Conservation (phyloP, 2,329 filamentous ascomycete genomes). For the Raffaelea albimanens region DNA sequence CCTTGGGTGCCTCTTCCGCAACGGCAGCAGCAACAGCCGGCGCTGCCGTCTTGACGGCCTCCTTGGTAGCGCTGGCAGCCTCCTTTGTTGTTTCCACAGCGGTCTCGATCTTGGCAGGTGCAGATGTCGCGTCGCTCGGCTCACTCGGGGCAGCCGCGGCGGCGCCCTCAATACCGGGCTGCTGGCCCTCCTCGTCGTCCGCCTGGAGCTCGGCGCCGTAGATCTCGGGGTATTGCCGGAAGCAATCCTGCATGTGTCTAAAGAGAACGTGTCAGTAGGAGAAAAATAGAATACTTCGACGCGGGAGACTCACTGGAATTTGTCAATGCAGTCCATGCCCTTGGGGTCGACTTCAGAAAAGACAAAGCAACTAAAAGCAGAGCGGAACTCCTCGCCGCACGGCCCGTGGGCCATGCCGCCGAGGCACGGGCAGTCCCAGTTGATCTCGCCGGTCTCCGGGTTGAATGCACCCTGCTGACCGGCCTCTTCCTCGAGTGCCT, state of each 20-base stretch:
- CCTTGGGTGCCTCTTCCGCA: neutral
- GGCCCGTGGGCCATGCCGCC: slow-evolving; percentile 96
- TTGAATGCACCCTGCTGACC: slow-evolving; percentile 89
- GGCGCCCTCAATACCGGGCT: slow-evolving; percentile 18
- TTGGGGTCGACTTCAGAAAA: slow-evolving; percentile 90
- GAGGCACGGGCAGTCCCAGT: slow-evolving; percentile 97
- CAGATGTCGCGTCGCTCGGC: neutral
- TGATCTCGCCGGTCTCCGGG: slow-evolving; percentile 97
- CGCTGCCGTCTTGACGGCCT: neutral
- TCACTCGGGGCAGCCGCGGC: slow-evolving; percentile 15
- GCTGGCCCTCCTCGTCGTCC: slow-evolving; percentile 43
- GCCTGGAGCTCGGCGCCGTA: slow-evolving; percentile 84
- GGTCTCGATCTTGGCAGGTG: neutral
- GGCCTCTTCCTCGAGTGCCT: slow-evolving; percentile 67
- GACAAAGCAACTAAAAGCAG: slow-evolving; percentile 98
- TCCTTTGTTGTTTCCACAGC: neutral
- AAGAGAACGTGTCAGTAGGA: slow-evolving; percentile 12
- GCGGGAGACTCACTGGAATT: slow-evolving; percentile 68
- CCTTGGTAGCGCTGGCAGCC: neutral
- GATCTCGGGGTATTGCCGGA: slow-evolving; percentile 82
- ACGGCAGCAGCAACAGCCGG: neutral
- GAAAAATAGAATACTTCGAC: no score
- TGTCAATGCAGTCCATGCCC: slow-evolving; percentile 94
- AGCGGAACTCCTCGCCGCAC: slow-evolving; percentile 90
- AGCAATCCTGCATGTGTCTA: slow-evolving; percentile 96